Percentiles rank a stretch among this genome's conserved stretches.
These are phyloP conservation scores for Beta corolliflora DNA, from an alignment of 179 eudicot genomes.

Conservation along the genomic window DNA sequence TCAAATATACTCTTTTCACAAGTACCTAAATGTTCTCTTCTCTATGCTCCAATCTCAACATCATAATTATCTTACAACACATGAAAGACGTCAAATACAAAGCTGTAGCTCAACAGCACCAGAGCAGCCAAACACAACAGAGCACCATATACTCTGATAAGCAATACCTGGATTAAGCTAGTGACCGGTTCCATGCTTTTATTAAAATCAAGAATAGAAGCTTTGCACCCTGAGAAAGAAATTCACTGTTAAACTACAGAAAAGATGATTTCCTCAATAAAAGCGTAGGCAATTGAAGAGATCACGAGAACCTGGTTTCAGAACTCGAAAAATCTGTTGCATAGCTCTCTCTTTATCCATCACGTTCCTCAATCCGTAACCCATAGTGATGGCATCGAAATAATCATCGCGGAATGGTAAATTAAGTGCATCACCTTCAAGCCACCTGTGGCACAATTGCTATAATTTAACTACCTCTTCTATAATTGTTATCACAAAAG, in stretches of 20 bases:
- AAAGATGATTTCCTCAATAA: not conserved
- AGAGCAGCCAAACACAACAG: not conserved
- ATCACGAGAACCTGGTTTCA: constrained; percentile 61
- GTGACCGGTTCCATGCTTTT: constrained; percentile 52
- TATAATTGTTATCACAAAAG: not conserved
- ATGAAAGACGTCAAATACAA: not conserved
- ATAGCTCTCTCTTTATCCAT: constrained; percentile 62
- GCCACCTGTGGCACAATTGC: constrained; percentile 56
- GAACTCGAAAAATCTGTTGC: constrained; percentile 69
- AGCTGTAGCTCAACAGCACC: not conserved
- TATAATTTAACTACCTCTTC: not conserved
- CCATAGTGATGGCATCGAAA: constrained; percentile 88
- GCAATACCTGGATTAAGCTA: constrained; percentile 56
- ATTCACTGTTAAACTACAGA: not conserved
- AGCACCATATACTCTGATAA: not conserved
- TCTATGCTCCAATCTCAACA: not conserved
- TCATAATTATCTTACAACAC: not conserved
- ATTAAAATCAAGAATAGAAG: constrained; percentile 84
- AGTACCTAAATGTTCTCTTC: not conserved
- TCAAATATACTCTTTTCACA: not conserved
- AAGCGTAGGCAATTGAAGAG: not conserved
- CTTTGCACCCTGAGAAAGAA: constrained; percentile 45
- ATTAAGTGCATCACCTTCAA: constrained; percentile 81
- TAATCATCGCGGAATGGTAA: constrained; percentile 63
- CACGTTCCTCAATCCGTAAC: constrained; percentile 86